Conservation (phyloP, 495 filamentous ascomycete species). For the Penicillium arizonense region DNA sequence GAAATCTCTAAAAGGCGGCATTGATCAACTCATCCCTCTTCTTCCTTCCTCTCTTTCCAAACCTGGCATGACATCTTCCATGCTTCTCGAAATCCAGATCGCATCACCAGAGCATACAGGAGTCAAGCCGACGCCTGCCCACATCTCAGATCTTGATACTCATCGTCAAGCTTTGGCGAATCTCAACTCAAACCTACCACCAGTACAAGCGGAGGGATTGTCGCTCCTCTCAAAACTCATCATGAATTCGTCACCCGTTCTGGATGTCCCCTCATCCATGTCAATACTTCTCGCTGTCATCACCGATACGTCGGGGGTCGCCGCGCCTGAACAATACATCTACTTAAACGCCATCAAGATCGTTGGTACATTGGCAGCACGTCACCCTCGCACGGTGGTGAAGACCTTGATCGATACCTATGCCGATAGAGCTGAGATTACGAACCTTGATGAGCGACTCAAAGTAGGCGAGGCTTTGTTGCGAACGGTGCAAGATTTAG, state of each 20-base stretch:
- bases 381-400: constrained; percentile 63
- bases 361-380: constrained; percentile 61
- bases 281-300: constrained; percentile 66
- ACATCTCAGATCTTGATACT: constrained; percentile 64
- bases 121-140: constrained; percentile 32
- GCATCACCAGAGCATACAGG: constrained; percentile 51
- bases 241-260: constrained; percentile 55
- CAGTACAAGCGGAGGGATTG: constrained; percentile 76
- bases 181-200: constrained; percentile 72
- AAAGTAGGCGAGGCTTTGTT: constrained; percentile 72
- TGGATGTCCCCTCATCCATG: constrained; percentile 69
- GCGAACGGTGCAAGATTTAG: constrained; percentile 65
- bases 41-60: constrained; percentile 36
- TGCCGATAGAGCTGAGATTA: constrained; percentile 57
- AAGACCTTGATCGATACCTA: constrained; percentile 69
- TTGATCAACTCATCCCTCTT: constrained; percentile 42
- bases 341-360: constrained; percentile 70
- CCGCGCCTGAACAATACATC: constrained; percentile 65
- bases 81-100: constrained; percentile 56
- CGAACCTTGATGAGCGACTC: constrained; percentile 60
- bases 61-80: constrained; percentile 51
- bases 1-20: constrained; percentile 47
- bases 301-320: constrained; percentile 45
- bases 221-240: constrained; percentile 67
- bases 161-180: constrained; percentile 72